Conservation (phyloP, 2,329 filamentous ascomycete species). For the Chaetomium olivaceum region DNA sequence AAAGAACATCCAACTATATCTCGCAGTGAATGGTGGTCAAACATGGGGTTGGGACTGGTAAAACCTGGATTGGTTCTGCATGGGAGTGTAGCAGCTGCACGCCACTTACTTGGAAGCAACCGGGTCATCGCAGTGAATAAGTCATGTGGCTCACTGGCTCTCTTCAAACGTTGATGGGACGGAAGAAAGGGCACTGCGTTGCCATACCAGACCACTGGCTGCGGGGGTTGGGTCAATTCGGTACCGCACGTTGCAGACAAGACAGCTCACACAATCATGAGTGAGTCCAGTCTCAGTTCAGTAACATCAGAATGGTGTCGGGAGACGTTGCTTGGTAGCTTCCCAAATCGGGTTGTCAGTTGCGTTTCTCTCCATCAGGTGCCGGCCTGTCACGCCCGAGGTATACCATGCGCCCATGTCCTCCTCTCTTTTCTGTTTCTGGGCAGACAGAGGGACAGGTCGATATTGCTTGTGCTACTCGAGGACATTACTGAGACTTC, state of each 20-base stretch:
- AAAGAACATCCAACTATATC: not conserved
- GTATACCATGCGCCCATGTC: not conserved
- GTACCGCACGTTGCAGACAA: not conserved
- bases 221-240: not conserved
- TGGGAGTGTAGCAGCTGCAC: slow-evolving; percentile 21
- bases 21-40: not conserved
- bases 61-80: not conserved
- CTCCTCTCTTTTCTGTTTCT: slow-evolving; percentile 6
- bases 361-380: slow-evolving; percentile 9
- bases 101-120: slow-evolving; percentile 20
- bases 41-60: slow-evolving; percentile 9
- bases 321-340: not conserved
- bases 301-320: not conserved
- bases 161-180: slow-evolving; percentile 7
- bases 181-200: slow-evolving; percentile 4
- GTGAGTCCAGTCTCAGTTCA: not conserved
- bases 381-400: slow-evolving; percentile 10
- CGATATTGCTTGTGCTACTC: slow-evolving; percentile 32
- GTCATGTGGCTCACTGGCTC: not conserved
- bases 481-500: slow-evolving; percentile 1
- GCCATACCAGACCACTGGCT: not conserved
- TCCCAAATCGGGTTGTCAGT: not conserved
- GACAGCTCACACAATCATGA: not conserved
- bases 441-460: slow-evolving; percentile 21
- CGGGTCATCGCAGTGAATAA: not conserved